A percentile compares a stretch with the other conserved stretches of the same genome.
These are phyloP conservation scores for Beauveria australis DNA, from an alignment of 2,329 filamentous ascomycete genomes.

Conservation along the genomic window DNA sequence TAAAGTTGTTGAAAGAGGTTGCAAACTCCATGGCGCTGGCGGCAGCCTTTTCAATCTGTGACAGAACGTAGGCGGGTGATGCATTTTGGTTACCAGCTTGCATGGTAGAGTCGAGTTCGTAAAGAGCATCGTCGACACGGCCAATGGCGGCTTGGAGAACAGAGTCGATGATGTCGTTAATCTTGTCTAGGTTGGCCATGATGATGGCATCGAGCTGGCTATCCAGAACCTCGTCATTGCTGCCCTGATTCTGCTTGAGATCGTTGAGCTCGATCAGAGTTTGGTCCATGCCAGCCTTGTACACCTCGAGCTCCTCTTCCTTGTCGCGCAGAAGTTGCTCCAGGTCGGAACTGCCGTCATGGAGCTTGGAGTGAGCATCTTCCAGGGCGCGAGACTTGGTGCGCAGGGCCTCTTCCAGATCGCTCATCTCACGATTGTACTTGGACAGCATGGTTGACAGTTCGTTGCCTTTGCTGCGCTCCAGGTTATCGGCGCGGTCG, in stretches of 20 bases:
- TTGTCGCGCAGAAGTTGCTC: conserved; percentile 83
- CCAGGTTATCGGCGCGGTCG: conserved; percentile 84
- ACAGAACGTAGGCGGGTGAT: conserved; percentile 87
- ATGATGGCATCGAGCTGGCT: conserved; percentile 87
- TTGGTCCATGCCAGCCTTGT: conserved; percentile 97
- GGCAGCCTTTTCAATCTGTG: conserved; percentile 94
- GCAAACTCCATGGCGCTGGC: conserved; percentile 94
- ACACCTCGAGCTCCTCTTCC: conserved; percentile 95
- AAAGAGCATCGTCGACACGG: conserved; percentile 90
- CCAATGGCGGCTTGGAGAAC: conserved; percentile 89
- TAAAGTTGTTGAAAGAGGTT: conserved; percentile 96
- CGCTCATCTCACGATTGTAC: conserved; percentile 94
- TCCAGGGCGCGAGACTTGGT: conserved; percentile 84
- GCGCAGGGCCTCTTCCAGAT: conserved; percentile 84
- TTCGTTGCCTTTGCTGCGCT: conserved; percentile 89
- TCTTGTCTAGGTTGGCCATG: conserved; percentile 78
- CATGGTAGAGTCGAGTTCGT: conserved; percentile 96
- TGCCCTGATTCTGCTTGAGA: conserved; percentile 65
- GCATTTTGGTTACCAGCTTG: conserved; percentile 98
- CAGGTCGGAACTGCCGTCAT: conserved; percentile 76
- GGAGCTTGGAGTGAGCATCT: conserved; percentile 68
- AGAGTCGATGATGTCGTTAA: conserved; percentile 96
- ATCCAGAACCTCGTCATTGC: conserved; percentile 73
- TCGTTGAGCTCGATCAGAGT: conserved; percentile 89
- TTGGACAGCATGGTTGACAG: conserved; percentile 89